Evolutionary conservation across 2,329 filamentous ascomycete genomes (phyloP).

Genomic region (Trichoderma hamatum): DNA sequence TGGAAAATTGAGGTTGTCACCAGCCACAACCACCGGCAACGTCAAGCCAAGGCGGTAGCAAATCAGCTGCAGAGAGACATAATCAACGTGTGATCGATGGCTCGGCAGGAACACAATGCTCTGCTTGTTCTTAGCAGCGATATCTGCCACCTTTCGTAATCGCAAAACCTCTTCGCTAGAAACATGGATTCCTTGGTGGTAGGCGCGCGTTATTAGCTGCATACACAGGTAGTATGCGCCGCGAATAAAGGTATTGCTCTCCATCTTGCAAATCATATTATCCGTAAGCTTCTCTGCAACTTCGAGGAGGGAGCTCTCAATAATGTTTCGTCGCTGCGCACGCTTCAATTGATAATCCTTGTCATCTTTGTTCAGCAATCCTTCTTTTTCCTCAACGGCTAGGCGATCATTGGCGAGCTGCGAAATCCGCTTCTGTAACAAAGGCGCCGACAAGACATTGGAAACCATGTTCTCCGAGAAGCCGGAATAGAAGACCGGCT

Average conservation of each 20-base stretch:
- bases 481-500: constrained; percentile 89
- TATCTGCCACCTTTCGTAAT: constrained; percentile 77
- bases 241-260: constrained; percentile 89
- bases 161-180: constrained; percentile 91
- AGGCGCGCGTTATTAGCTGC: constrained; percentile 87
- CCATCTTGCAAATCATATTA: constrained; percentile 99
- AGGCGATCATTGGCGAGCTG: constrained; percentile 77
- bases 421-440: constrained; percentile 73
- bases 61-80: constrained; percentile 91
- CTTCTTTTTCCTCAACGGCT: constrained; percentile 75
- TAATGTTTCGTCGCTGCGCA: constrained; percentile 60
- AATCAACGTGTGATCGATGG: constrained; percentile 94
- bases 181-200: constrained; percentile 96
- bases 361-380: constrained; percentile 62
- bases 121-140: constrained; percentile 84
- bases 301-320: constrained; percentile 74
- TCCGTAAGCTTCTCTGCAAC: constrained; percentile 87
- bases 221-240: constrained; percentile 88
- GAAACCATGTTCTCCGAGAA: constrained; percentile 90
- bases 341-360: constrained; percentile 56
- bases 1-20: constrained; percentile 95
- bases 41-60: constrained; percentile 91
- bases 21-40: constrained; percentile 88
- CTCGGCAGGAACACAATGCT: constrained; percentile 95
- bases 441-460: constrained; percentile 72